Evolutionary conservation across 106 monocot species (phyloP).

Genomic region (Triglochin maritima): DNA sequence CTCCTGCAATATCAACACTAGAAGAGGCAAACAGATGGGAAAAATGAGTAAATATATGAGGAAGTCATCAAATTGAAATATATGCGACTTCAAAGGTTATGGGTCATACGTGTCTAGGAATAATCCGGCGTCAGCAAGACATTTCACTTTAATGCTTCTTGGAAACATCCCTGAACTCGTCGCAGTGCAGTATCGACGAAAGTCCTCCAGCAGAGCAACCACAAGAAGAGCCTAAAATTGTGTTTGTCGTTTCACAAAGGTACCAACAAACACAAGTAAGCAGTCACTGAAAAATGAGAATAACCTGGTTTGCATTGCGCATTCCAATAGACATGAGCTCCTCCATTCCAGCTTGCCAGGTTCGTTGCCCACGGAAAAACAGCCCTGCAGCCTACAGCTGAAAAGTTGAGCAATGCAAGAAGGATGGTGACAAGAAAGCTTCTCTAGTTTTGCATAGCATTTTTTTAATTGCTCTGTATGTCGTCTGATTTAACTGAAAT

Average conservation of each 20-base stretch:
- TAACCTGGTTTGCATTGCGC: constrained; percentile 43
- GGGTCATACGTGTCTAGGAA: constrained; percentile 41
- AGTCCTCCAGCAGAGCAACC: constrained; percentile 63
- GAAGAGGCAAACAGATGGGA: not conserved
- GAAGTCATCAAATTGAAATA: not conserved
- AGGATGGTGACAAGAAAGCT: too few species aligned
- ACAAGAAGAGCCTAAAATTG: constrained; percentile 35
- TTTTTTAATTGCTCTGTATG: too few species aligned
- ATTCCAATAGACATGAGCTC: constrained; percentile 62
- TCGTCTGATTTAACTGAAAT: too few species aligned
- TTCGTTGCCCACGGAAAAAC: constrained; percentile 66
- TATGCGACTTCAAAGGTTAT: not conserved
- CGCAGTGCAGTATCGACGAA: constrained; percentile 50
- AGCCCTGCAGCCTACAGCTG: constrained; percentile 10
- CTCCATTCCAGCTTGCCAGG: constrained; percentile 58
- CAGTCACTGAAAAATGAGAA: not conserved
- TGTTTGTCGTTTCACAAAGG: not conserved
- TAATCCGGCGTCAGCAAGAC: constrained; percentile 47
- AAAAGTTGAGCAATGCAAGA: too few species aligned
- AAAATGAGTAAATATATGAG: not conserved
- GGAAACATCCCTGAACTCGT: constrained; percentile 42
- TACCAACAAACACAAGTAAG: too few species aligned
- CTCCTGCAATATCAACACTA: constrained; percentile 74
- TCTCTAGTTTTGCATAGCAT: too few species aligned
- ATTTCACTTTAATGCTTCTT: constrained; percentile 36